phyloP scores from a whole-genome alignment of 2,329 filamentous ascomycete species.

The Fusarium sp. region DNA sequence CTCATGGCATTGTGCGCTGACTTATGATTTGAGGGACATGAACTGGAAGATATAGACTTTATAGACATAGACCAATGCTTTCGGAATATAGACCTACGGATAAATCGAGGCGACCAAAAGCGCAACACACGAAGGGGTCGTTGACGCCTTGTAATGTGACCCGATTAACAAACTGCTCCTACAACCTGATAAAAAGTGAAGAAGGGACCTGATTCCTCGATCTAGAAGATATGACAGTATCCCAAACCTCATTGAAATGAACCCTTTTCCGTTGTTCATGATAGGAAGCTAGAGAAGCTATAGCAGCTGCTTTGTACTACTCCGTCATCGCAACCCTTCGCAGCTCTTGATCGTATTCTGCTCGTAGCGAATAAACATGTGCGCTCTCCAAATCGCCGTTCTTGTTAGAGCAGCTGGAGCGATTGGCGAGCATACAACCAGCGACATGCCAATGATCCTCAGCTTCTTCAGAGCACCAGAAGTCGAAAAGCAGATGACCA shows the following conservation, averaged over 20 bases:
- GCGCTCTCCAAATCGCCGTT: background rate
- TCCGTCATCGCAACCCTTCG: background rate
- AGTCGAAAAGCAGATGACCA: background rate
- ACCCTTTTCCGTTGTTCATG: too few relatives aligned
- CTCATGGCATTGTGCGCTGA: background rate
- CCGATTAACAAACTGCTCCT: background rate
- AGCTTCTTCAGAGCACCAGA: background rate
- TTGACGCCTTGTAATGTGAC: background rate
- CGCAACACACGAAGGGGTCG: accelerated
- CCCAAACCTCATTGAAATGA: too few relatives aligned
- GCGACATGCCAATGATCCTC: accelerated
- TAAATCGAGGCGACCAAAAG: background rate
- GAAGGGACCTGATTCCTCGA: background rate
- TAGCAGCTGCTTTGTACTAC: background rate
- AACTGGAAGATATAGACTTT: background rate
- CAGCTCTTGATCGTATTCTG: background rate
- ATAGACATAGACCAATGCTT: slow-evolving; percentile 7
- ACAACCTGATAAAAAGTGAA: background rate
- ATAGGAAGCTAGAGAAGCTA: background rate
- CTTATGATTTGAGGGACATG: too few relatives aligned
- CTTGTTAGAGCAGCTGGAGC: background rate
- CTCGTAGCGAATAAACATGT: accelerated
- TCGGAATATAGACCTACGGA: background rate
- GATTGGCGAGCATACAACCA: accelerated
- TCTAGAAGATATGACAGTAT: background rate